A percentile compares a stretch with the other conserved stretches of the same genome.
phyloP scores from a whole-genome alignment of 768 basidiomycete genomes.

The Psilocybe subaeruginosa region DNA sequence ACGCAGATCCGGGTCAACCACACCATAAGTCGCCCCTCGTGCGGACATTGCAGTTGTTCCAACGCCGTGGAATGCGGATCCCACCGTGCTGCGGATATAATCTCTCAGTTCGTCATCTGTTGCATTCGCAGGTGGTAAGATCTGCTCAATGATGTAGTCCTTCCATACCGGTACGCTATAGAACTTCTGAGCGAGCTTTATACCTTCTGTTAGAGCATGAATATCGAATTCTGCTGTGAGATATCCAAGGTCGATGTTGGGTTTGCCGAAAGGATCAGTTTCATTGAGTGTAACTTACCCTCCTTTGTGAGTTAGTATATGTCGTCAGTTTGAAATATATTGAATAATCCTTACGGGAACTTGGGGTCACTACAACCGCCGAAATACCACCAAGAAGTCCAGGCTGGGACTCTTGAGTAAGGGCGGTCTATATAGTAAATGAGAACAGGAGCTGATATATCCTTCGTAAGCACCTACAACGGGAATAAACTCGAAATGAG shows the following conservation, averaged over 20 bases:
- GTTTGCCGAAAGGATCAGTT: neutral
- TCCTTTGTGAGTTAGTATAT: neutral
- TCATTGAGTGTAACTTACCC: neutral
- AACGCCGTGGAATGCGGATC: neutral
- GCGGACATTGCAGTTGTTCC: neutral
- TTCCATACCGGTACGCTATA: slow-evolving; percentile 1
- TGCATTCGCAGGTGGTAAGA: neutral
- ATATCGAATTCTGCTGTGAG: slow-evolving; percentile 5
- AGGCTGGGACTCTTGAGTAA: neutral
- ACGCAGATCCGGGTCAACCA: slow-evolving; percentile 1
- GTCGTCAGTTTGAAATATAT: neutral
- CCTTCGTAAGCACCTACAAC: neutral
- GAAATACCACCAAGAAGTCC: neutral
- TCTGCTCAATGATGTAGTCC: neutral
- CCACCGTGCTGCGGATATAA: neutral
- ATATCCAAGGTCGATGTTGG: slow-evolving; percentile 5
- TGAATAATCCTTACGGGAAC: neutral
- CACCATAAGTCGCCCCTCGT: neutral
- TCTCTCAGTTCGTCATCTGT: neutral
- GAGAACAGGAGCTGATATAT: neutral
- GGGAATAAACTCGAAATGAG: neutral
- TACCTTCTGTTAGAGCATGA: slow-evolving; percentile 6
- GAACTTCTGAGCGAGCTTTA: neutral
- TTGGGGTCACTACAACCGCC: neutral
- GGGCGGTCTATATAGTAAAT: neutral